phyloP scores from a whole-genome alignment of 2,329 filamentous ascomycete genomes.

The Nothophoma quercina region DNA sequence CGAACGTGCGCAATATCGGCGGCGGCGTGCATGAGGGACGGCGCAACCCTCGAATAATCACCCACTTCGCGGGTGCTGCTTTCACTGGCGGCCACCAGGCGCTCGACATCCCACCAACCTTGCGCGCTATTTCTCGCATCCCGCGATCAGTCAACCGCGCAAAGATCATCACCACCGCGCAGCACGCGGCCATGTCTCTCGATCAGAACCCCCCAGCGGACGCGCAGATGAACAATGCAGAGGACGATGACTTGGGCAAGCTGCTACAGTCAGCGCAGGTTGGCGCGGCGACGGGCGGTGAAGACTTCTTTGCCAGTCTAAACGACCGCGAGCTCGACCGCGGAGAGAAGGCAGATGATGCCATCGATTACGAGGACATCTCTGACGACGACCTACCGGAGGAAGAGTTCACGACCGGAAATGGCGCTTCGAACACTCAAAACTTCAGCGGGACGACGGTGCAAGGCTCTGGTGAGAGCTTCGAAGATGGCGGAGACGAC shows the following conservation, averaged over 20 bases:
- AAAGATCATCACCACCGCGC: not conserved
- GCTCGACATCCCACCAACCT: not conserved
- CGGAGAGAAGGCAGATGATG: conserved; percentile 87
- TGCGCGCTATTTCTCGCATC: not conserved
- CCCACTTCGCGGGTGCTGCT: conserved; percentile 26
- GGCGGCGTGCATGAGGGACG: conserved; percentile 33
- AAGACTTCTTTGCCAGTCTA: conserved; percentile 36
- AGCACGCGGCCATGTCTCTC: conserved; percentile 37
- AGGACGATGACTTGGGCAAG: conserved; percentile 34
- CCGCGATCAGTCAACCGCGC: not conserved
- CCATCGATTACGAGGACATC: conserved; percentile 89
- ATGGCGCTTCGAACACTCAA: conserved; percentile 27
- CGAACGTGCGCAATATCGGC: conserved; percentile 7
- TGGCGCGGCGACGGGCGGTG: conserved; percentile 29
- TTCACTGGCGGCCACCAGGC: conserved; percentile 16
- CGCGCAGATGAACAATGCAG: conserved; percentile 14
- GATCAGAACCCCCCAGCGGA: conserved; percentile 22
- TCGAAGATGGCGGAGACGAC: conserved; percentile 16
- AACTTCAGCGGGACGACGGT: conserved; percentile 44
- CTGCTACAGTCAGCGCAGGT: conserved; percentile 31
- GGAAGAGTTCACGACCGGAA: conserved; percentile 57
- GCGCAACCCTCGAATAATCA: conserved; percentile 24
- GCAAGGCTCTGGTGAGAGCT: conserved; percentile 59
- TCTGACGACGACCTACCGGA: conserved; percentile 90
- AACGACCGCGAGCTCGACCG: conserved; percentile 51